Evolutionary conservation across 805 yeast species (phyloP).

Genomic region (Priceomyces melissophilus): DNA sequence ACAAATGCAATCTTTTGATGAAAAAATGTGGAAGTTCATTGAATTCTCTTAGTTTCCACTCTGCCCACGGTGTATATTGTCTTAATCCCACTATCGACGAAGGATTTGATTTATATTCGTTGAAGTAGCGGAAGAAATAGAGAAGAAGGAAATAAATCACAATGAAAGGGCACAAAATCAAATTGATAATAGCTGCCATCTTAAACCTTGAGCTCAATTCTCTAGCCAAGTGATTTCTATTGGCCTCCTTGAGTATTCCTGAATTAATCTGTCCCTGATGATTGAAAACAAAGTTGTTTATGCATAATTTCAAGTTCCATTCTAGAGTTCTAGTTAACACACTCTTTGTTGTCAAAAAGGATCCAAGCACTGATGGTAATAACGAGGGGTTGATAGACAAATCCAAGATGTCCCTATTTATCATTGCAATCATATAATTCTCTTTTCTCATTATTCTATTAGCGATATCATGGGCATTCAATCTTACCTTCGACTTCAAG

Average conservation of each 20-base stretch:
- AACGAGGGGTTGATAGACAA: conserved; percentile 41
- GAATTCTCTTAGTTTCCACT: conserved; percentile 92
- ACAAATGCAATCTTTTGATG: conserved; percentile 69
- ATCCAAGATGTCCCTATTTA: conserved; percentile 73
- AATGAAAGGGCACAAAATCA: conserved; percentile 79
- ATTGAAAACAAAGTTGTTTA: conserved; percentile 82
- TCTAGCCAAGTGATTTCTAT: conserved; percentile 59
- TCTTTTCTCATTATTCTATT: conserved; percentile 95
- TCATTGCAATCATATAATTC: conserved; percentile 86
- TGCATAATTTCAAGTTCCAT: conserved; percentile 89
- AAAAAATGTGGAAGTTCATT: conserved; percentile 91
- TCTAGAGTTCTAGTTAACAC: conserved; percentile 83
- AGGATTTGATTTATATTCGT: conserved; percentile 88
- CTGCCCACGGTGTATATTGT: conserved; percentile 90
- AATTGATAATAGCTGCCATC: conserved; percentile 82
- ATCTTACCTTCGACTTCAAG: conserved; percentile 63
- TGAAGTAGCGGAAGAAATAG: conserved; percentile 86
- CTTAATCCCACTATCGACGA: conserved; percentile 64
- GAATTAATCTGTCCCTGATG: conserved; percentile 78
- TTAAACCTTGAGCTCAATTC: conserved; percentile 78
- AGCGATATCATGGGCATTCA: conserved; percentile 93
- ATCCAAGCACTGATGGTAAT: conserved; percentile 6
- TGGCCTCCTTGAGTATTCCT: conserved; percentile 64
- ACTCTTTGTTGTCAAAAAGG: conserved; percentile 20
- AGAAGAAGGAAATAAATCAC: conserved; percentile 78